Evolutionary conservation across 306 rosid genomes (phyloP), one percentile per base, ranked within the genome.

Genomic region (Rosa lucieae): DNA sequence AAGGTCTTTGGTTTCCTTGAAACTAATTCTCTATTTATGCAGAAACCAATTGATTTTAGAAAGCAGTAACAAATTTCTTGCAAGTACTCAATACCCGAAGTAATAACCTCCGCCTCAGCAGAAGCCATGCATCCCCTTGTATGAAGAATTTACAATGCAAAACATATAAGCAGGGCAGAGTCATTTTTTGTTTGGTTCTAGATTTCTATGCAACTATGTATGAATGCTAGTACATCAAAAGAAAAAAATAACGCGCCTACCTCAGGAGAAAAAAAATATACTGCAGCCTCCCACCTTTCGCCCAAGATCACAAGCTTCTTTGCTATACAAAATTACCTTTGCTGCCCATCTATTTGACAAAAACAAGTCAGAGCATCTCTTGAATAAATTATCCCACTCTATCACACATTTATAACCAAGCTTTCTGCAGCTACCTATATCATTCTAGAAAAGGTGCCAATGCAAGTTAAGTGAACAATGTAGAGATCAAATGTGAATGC

Each of bases 231-330:
- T 58, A 26, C 5, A 5, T 53, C 17, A 65, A 51, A 44, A 21
- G 29, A 29, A 29, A 29, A 29, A 29, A 29, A 29, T 29, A 29
- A 0, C 29, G 29, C 1, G 29, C 29, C 29, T 1, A 29, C 29
- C 29, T 29, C 29, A 29, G 1, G 1, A 53, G 66, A 9, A 15
- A 23, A 10, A 53, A 42, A 35, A 70, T 32, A 18, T 47, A 63
- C 47, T 76, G 72, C 77, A 56, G 77, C 49, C 35, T 21, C 83
- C 56, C 79, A 91, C 99, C 99, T 92, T 91, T 82, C 96, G 79
- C 78, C 99, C 98, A 47, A 92, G 96, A 75, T 74, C 80, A 80
- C 98, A 92, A 80, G 98, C 99, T 68, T 78, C 86, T 47, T 68
- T 80, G 82, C 26, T 23, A 23, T 23, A 23, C 26, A 23, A 23